Conservation (phyloP, 2,329 filamentous ascomycete species). For the Erysiphe neolycopersici region DNA sequence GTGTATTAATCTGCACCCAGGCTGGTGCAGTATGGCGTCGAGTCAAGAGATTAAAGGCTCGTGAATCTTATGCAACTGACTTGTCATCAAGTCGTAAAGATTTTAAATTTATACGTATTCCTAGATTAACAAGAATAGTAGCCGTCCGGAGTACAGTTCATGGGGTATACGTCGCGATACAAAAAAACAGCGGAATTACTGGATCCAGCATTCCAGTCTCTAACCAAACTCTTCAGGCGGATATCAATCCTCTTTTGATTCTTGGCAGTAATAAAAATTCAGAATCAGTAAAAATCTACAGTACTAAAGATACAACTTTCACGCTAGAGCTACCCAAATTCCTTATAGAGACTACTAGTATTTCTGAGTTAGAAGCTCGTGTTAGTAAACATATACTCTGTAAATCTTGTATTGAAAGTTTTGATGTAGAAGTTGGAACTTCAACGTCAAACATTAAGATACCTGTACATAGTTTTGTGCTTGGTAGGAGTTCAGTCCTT, state of each 20-base stretch:
- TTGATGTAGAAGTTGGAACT: conserved; percentile 18
- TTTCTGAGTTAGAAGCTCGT: conserved; percentile 38
- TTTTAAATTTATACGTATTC: conserved; percentile 83
- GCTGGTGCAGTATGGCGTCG: conserved; percentile 85
- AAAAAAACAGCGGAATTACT: conserved; percentile 63
- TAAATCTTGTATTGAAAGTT: conserved; percentile 15
- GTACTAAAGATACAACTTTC: conserved; percentile 18
- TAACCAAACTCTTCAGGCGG: conserved; percentile 43
- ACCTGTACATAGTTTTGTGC: conserved; percentile 59
- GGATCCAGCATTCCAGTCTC: conserved; percentile 40
- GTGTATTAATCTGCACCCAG: conserved; percentile 77
- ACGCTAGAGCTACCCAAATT: conserved; percentile 19
- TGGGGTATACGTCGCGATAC: conserved; percentile 68
- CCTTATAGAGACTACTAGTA: conserved; percentile 25
- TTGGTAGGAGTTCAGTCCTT: conserved; percentile 46
- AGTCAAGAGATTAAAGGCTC: conserved; percentile 56
- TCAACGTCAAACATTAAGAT: conserved; percentile 45
- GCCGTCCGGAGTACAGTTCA: conserved; percentile 70
- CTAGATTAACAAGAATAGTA: conserved; percentile 61
- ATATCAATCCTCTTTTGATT: conserved; percentile 42
- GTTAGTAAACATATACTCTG: conserved; percentile 22
- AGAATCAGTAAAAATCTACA: conserved; percentile 14
- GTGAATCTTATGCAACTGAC: conserved; percentile 24
- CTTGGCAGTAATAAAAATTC: conserved; percentile 30
- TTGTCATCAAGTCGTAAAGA: conserved; percentile 38